Conservation (phyloP, 768 basidiomycete genomes). For the Floccularia luteovirens region DNA sequence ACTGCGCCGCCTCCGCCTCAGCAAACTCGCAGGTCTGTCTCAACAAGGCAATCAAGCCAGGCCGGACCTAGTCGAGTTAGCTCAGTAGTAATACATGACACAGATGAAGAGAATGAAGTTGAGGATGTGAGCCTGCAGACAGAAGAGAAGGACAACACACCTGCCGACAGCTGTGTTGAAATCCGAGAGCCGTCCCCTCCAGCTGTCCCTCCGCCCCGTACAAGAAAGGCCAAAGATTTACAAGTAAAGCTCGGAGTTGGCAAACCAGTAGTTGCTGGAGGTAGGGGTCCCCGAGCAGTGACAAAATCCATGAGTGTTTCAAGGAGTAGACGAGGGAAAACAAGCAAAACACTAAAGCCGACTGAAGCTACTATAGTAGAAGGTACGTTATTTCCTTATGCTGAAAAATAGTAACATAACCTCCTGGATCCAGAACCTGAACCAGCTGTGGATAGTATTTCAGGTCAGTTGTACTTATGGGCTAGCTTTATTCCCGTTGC, state of each 20-base stretch:
- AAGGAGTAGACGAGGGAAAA: conserved; percentile 40
- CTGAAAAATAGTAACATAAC: too few relatives aligned
- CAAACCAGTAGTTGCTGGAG: conserved; percentile 58
- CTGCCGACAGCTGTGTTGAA: conserved; percentile 2
- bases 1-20: conserved; percentile 21
- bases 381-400: conserved; percentile 22
- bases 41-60: conserved; percentile 27
- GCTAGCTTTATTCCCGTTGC: too few relatives aligned
- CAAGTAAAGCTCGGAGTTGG: conserved; percentile 69
- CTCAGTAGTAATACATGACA: conserved; percentile 42
- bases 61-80: conserved; percentile 30
- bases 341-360: conserved; percentile 40
- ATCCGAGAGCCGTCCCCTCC: conserved; percentile 5
- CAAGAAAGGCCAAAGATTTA: conserved; percentile 65
- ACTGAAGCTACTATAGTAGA: conserved; percentile 55
- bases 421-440: conserved; percentile 15
- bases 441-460: background rate
- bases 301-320: conserved; percentile 52
- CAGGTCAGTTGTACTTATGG: too few relatives aligned
- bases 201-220: conserved; percentile 29
- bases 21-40: conserved; percentile 24
- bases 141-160: conserved; percentile 10
- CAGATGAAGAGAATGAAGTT: conserved; percentile 37
- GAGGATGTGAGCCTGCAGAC: too few relatives aligned
- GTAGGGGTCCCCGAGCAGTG: conserved; percentile 54